These are phyloP conservation scores for Strobilomyces echinocephalus DNA, from an alignment of 768 basidiomycete species.

Conservation along the genomic window DNA sequence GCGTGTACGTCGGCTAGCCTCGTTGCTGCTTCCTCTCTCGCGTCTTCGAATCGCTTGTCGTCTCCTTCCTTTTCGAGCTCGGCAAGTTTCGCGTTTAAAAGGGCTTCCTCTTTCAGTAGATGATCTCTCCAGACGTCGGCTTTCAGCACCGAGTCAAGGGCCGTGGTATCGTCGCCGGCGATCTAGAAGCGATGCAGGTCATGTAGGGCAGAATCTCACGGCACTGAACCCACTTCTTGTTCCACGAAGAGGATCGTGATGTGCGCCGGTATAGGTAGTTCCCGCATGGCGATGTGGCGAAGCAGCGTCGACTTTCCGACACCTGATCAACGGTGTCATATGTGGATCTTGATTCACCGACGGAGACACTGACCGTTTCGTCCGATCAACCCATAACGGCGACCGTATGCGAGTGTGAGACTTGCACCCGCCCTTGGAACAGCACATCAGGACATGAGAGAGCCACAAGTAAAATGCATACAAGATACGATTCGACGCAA, in stretches of 20 bases:
- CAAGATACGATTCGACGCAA: conserved; percentile 93
- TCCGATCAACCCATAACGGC: conserved; percentile 89
- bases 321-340: conserved; percentile 38
- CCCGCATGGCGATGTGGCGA: conserved; percentile 90
- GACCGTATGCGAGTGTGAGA: conserved; percentile 81
- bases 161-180: conserved; percentile 87
- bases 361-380: conserved; percentile 54
- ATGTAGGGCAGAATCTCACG: not conserved
- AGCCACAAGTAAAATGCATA: conserved; percentile 28
- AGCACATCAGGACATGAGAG: conserved; percentile 1
- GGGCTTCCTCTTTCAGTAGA: conserved; percentile 76
- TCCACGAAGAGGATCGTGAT: conserved; percentile 98
- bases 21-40: conserved; percentile 77
- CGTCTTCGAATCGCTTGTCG: conserved; percentile 77
- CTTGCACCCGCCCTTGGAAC: conserved; percentile 69
- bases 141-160: conserved; percentile 93
- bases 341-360: not conserved
- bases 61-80: conserved; percentile 71
- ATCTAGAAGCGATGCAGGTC: conserved; percentile 44
- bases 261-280: conserved; percentile 88
- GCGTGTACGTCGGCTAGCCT: conserved; percentile 87
- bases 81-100: conserved; percentile 67
- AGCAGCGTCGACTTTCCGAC: conserved; percentile 97
- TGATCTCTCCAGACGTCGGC: conserved; percentile 99
- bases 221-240: conserved; percentile 66